phyloP scores from a whole-genome alignment of 1,284 basidiomycete genomes.

The Ustilago tritici region DNA sequence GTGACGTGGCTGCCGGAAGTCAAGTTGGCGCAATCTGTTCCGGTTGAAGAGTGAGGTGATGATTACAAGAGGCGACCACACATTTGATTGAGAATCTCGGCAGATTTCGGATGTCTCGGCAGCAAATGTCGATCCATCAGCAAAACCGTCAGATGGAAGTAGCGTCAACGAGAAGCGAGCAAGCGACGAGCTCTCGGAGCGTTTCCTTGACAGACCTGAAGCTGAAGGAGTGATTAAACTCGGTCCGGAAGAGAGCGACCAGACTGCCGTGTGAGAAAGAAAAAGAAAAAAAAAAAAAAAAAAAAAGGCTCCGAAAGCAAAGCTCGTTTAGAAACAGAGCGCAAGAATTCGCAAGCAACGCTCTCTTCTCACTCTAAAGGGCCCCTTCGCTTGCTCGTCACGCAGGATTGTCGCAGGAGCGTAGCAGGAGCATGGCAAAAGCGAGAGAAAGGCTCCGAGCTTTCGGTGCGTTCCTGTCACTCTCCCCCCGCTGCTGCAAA shows the following conservation, averaged over 20 bases:
- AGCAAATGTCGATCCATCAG: not conserved
- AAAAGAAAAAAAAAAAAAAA: not conserved
- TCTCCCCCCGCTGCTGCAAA: not conserved
- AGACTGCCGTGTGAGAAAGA: not conserved
- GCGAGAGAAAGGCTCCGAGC: constrained; percentile 19
- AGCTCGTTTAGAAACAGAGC: not conserved
- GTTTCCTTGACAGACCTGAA: not conserved
- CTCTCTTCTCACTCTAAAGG: not conserved
- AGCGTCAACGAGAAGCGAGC: not conserved
- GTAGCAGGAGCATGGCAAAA: not conserved
- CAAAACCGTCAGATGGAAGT: not conserved
- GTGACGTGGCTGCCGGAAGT: not conserved
- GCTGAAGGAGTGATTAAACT: not conserved
- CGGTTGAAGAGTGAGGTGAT: not conserved
- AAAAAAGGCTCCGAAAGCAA: constrained; percentile 13
- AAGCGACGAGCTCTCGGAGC: not conserved
- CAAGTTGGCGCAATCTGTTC: not conserved
- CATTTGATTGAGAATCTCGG: not conserved
- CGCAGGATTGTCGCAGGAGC: not conserved
- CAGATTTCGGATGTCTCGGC: not conserved
- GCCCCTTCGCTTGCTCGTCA: not conserved
- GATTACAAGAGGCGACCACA: not conserved
- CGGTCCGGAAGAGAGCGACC: not conserved
- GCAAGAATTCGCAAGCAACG: not conserved
- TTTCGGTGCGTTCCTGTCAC: not conserved